Percentiles rank a stretch among this genome's conserved stretches.
Evolutionary conservation across 2,329 filamentous ascomycete genomes (phyloP).

Genomic region (Diaporthe caulivora): DNA sequence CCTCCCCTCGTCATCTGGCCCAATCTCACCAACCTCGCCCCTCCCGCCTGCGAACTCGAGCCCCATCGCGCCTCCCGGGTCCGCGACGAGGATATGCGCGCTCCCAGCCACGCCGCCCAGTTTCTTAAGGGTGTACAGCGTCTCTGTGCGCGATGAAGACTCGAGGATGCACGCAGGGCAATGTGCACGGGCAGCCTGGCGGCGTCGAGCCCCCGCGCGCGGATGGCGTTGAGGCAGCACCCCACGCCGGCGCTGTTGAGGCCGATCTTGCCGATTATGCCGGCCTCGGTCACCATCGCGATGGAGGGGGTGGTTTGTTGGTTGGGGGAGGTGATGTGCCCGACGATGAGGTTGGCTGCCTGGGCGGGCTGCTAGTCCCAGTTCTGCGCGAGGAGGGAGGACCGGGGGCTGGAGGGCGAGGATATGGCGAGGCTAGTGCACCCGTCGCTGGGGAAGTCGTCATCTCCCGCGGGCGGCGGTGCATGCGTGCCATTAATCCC

Average conservation of each 20-base stretch:
- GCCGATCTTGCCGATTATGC: slow-evolving; percentile 75
- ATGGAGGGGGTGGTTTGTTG: background rate
- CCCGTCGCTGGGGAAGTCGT: slow-evolving; percentile 37
- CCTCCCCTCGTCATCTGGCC: background rate
- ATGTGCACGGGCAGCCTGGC: slow-evolving; percentile 71
- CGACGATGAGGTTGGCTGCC: slow-evolving; percentile 42
- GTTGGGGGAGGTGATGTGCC: slow-evolving; percentile 39
- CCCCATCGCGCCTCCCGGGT: slow-evolving; percentile 14
- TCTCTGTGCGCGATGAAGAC: slow-evolving; percentile 49
- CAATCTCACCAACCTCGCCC: slow-evolving; percentile 6
- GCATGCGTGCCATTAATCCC: background rate
- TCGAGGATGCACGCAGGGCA: slow-evolving; percentile 69
- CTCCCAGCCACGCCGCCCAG: slow-evolving; percentile 33
- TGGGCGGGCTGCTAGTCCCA: slow-evolving; percentile 40
- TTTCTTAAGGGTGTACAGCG: background rate
- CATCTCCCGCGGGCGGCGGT: too few species aligned
- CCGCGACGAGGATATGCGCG: slow-evolving; percentile 38
- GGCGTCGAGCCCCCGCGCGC: slow-evolving; percentile 65
- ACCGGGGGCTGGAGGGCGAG: background rate
- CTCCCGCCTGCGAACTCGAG: slow-evolving; percentile 37
- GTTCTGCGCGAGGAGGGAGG: slow-evolving; percentile 37
- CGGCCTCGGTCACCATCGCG: slow-evolving; percentile 61
- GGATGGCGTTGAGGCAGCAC: slow-evolving; percentile 72
- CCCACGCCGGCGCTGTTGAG: slow-evolving; percentile 71
- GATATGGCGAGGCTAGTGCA: slow-evolving; percentile 37